Evolutionary conservation across 208 protist genomes (phyloP), one percentile per base, ranked within the genome.

Genomic region (Herpetomonas samuelpessoai): DNA sequence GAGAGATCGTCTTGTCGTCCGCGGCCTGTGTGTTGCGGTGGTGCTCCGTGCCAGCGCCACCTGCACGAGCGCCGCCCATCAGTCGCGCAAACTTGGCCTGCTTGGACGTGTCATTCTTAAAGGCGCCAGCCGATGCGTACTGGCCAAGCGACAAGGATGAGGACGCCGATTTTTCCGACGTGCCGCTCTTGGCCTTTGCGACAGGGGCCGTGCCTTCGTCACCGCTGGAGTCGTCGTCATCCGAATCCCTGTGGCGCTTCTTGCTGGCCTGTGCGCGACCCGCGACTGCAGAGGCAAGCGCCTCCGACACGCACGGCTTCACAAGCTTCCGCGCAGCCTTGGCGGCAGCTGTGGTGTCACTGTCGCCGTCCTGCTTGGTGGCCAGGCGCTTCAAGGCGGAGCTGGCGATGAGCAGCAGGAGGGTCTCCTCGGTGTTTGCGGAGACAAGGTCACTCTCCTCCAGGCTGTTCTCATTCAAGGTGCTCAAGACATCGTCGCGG

Each of bases 51-150:
- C 38, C 52, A 26, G 41, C 49, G 45, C 28, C 27, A 14, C 24
- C 38, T 16, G 28, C 18, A 0, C n/a, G 21, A 39, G 25, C 9
- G 57, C 88, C 84, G 24, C 88, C 88, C 83, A 95, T 92, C 16
- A 95, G 73, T 0, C 83, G 74, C 6, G 85, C 80, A 70, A 95
- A 95, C 63, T 91, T 91, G 28, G 59, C 29, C 21, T 74, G 73
- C 61, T 89, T 92, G 60, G 68, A 56, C 19, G 44, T 60, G 52
- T 91, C 71, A 10, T 68, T 65, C 52, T 74, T 65, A 54, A 92
- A 92, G 24, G 68, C 80, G 18, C 77, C 58, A 0, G 74, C 62
- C 1, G 68, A 58, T 1, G 84, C 52, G 67, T 95, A 95, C 63
- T 95, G 88, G 0, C 88, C 88, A 25, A 95, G 54, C 12, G 86